Percentiles rank a stretch among this genome's conserved stretches.
These are phyloP conservation scores for Leccinum barrowsii DNA, from an alignment of 768 basidiomycete species.

Conservation along the genomic window DNA sequence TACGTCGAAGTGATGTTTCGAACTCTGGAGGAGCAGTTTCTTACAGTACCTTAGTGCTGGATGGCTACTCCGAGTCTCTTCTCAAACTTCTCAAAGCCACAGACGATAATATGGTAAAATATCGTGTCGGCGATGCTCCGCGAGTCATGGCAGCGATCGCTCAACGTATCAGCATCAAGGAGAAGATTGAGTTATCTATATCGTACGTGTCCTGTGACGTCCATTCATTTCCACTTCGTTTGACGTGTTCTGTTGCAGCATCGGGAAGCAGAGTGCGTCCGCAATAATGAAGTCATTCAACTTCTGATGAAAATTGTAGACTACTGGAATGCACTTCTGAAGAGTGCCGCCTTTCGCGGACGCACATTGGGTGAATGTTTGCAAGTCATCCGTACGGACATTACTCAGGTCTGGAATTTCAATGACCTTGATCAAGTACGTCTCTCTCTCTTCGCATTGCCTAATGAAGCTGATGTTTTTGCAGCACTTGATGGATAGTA, in stretches of 20 bases:
- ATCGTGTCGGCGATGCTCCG: constrained; percentile 10
- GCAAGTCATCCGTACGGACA: constrained; percentile 10
- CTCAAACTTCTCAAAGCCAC: background rate
- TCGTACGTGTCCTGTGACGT: constrained; percentile 1
- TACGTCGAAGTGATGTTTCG: background rate
- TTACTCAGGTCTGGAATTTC: constrained; percentile 16
- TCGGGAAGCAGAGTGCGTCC: constrained; percentile 13
- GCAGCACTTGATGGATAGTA: constrained; percentile 7
- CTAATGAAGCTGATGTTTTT: background rate
- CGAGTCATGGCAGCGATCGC: constrained; percentile 11
- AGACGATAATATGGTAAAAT: constrained; percentile 2
- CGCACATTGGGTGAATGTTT: constrained; percentile 9
- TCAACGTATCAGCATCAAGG: constrained; percentile 16
- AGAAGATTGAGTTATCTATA: constrained; percentile 12
- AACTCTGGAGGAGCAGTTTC: background rate
- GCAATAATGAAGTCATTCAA: too few species aligned
- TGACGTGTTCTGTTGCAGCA: background rate
- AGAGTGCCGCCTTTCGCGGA: constrained; percentile 7
- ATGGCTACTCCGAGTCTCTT: constrained; percentile 5
- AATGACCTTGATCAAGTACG: constrained; percentile 8
- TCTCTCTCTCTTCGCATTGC: background rate
- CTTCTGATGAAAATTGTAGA: background rate
- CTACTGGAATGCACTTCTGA: constrained; percentile 13
- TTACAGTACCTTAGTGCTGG: constrained; percentile 3
- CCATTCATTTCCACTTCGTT: background rate